Base-by-base conservation (phyloP, 2,329 filamentous ascomycete genomes). In the Trichoderma hamatum region DNA sequence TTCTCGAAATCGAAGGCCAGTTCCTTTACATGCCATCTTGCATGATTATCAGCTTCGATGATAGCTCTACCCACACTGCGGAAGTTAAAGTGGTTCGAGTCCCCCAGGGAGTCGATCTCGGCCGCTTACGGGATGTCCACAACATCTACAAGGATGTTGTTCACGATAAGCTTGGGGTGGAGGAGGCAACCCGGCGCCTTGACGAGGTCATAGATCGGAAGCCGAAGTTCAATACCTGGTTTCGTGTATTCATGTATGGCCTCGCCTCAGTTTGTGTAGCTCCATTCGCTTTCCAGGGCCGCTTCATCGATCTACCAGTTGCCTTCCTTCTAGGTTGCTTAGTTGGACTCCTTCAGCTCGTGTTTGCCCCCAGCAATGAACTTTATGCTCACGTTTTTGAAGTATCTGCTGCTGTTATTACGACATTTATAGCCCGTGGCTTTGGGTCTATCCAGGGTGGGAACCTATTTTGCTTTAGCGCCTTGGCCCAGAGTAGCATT, bases 41-140 rank as follows among this genome's bases (percentile, higher is more conserved):
- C 76, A 97, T 97, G 94, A 92, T 97, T 68, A 91, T 97, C 76
- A 95, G 93, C 5, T 97, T 97, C 75, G 94, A 92, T 75, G 92
- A 95, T 71, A 83, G 81, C 72, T 80, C 81, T 0, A 92, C 91
- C 0, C 91, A 94, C 75, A 94, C 92, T 0, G 90, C 90, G n/a
- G 91, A 93, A 76, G 91, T 94, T 71, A 92, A 92, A 80, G 85
- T 94, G 36, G 89, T 94, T 7, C 86, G 89, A 4, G 86, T 88
- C 0, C 80, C 81, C 0, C 90, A 93, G 74, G 91, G 90, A 1
- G 85, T 94, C 11, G 89, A 94, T 76, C 83, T 94, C 0, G 91
- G 91, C 32, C 91, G 90, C 74, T 85, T 94, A 14, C 85, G 89
- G 62, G 92, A 94, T 72, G 86, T 90, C 2, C 91, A 94, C 74